phyloP scores from a whole-genome alignment of 2,329 filamentous ascomycete genomes.

The Didymella glomerata region DNA sequence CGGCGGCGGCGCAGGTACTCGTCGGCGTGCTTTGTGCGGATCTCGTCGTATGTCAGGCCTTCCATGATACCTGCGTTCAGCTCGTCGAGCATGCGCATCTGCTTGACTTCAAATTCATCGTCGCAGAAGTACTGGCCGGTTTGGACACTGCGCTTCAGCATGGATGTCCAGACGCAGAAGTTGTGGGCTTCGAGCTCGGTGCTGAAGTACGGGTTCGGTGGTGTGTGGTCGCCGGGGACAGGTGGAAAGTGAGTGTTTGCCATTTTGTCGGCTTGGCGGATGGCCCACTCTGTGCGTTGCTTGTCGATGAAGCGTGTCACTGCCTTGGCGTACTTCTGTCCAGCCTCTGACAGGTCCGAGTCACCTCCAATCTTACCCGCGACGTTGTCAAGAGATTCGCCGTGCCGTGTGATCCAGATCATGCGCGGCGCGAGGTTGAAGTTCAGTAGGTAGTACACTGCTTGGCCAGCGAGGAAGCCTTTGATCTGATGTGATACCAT shows the following conservation, averaged over 20 bases:
- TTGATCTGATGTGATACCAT: constrained; percentile 88
- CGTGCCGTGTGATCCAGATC: constrained; percentile 98
- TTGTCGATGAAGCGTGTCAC: constrained; percentile 84
- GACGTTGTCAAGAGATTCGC: constrained; percentile 88
- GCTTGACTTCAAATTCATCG: constrained; percentile 91
- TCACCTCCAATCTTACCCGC: constrained; percentile 91
- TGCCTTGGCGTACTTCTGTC: constrained; percentile 78
- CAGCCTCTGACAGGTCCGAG: constrained; percentile 81
- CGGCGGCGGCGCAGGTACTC: constrained; percentile 81
- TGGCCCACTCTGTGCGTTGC: constrained; percentile 82
- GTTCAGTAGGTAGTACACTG: constrained; percentile 93
- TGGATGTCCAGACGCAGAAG: constrained; percentile 98
- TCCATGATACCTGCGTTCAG: constrained; percentile 93
- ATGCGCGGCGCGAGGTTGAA: constrained; percentile 96
- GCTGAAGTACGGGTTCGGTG: constrained; percentile 85
- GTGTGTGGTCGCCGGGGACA: constrained; percentile 87
- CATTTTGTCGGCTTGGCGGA: constrained; percentile 80
- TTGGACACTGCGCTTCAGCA: constrained; percentile 89
- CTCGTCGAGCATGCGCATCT: constrained; percentile 98
- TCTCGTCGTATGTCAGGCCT: constrained; percentile 92
- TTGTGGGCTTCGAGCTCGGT: constrained; percentile 70
- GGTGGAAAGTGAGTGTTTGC: constrained; percentile 86
- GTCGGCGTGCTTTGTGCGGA: constrained; percentile 77
- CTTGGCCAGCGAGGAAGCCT: constrained; percentile 90
- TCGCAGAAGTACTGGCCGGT: constrained; percentile 93